Conservation (phyloP, 768 basidiomycete genomes). For the Hysterangium stoloniferum region DNA sequence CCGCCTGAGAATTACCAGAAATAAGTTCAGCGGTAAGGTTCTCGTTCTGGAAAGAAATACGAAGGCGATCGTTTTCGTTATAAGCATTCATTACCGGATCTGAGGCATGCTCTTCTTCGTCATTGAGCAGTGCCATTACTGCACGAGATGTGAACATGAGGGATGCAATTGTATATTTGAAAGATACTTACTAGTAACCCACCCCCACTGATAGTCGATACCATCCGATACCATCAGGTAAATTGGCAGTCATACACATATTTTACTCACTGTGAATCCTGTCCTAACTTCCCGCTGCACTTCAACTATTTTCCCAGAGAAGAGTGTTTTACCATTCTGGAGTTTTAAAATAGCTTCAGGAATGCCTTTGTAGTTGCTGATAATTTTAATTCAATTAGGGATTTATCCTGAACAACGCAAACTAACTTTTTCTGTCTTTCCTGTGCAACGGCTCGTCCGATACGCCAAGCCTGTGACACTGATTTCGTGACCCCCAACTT, state of each 20-base stretch:
- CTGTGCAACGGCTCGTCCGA: slow-evolving; percentile 50
- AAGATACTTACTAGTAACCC: slow-evolving; percentile 20
- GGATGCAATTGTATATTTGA: too few relatives aligned
- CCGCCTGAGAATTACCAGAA: slow-evolving; percentile 11
- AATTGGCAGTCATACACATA: too few relatives aligned
- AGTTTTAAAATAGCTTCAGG: slow-evolving; percentile 24
- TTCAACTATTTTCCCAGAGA: slow-evolving; percentile 53
- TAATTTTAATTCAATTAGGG: too few relatives aligned
- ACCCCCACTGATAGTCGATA: slow-evolving; percentile 27
- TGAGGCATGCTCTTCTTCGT: slow-evolving; percentile 24
- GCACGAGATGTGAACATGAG: not conserved
- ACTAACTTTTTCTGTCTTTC: slow-evolving; percentile 33
- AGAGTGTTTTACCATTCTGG: slow-evolving; percentile 36
- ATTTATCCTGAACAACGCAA: not conserved
- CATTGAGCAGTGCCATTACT: slow-evolving; percentile 22
- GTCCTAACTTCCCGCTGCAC: slow-evolving; percentile 36
- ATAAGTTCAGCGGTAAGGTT: slow-evolving; percentile 41
- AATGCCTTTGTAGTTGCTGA: slow-evolving; percentile 32
- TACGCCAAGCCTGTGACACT: slow-evolving; percentile 56
- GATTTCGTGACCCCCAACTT: slow-evolving; percentile 34
- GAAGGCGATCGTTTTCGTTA: slow-evolving; percentile 20
- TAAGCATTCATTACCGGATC: not conserved
- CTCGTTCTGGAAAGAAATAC: slow-evolving; percentile 59
- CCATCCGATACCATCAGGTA: too few relatives aligned
- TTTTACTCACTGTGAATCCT: slow-evolving; percentile 20